Conservation (phyloP, 257 asterid species). For the Leptodermis oblonga region DNA sequence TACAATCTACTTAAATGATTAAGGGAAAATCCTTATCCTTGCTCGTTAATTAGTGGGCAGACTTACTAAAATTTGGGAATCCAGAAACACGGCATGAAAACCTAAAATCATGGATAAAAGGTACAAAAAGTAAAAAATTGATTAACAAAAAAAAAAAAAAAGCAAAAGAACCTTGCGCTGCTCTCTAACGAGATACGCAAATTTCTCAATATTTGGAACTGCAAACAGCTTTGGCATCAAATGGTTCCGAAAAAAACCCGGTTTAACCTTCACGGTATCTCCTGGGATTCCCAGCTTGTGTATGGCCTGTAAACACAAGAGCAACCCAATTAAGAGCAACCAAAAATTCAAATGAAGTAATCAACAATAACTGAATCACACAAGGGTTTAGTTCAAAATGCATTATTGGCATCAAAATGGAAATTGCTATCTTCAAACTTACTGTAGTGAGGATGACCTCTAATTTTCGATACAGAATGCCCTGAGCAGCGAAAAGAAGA, state of each 20-base stretch:
- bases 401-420: neutral
- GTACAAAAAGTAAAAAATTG: no score
- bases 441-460: conserved; percentile 47
- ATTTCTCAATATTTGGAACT: conserved; percentile 87
- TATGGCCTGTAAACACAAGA: conserved; percentile 22
- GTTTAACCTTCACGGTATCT: conserved; percentile 93
- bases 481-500: conserved; percentile 32
- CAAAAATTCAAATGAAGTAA: no score
- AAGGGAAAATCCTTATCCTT: neutral
- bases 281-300: conserved; percentile 90
- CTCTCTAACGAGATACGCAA: conserved; percentile 62
- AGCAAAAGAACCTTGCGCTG: conserved; percentile 66
- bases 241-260: conserved; percentile 91
- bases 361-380: no score
- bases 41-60: neutral
- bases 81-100: no score
- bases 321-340: neutral
- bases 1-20: no score
- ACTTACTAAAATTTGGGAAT: neutral
- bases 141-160: conserved; percentile 1
- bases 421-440: neutral
- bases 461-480: conserved; percentile 38
- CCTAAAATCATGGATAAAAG: neutral
- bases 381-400: no score
- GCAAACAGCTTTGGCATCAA: conserved; percentile 94